Base-by-base conservation (phyloP, 306 rosid species). In the Cicer yamashitae region DNA sequence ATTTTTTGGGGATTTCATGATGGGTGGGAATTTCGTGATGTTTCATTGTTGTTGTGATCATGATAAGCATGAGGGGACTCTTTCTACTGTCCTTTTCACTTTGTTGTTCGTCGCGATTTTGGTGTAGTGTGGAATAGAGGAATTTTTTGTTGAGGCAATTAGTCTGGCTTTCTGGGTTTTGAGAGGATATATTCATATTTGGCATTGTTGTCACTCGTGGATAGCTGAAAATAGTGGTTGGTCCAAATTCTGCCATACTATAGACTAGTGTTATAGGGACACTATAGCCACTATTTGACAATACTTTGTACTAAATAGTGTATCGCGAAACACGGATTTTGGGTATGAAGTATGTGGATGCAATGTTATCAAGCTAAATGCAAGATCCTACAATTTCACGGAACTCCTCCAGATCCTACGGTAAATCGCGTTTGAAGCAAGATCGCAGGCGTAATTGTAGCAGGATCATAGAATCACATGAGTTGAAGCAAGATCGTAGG, bases 11-110 rank as follows among this genome's bases (percentile, higher is more conserved):
- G 9, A 43, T 5, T 43, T 5, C 37, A 12, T 43, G 84, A 37
- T 73, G n/a, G 71, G 7, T 54, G 18, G 5, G 38, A 75, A 11
- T 74, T 67, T 68, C 63, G 6, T 73, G 14, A 43, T 62, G 62
- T 61, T 57, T 9, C 40, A 1, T 73, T 45, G 53, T 39, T 14
- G 8, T 2, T 43, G 46, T 70, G 70, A 76, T 56, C 65, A 53
- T 53, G 57, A 73, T 50, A 22, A 45, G 40, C 50, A 13, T 53
- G 12, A 13, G 9, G 65, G 70, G 20, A 4, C 39, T 37, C n/a
- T 48, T 14, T 15, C 15, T 10, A 6, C 17, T 6, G 20, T 25
- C 47, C 13, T 46, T 74, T 80, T 62, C 47, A 58, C 63, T 56
- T 51, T 10, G 25, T 50, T 22, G 40, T 81, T 63, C 15, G 6